These are phyloP conservation scores for Phycomyces nitens DNA, from an alignment of 192 early-diverging fungal species.

Conservation along the genomic window DNA sequence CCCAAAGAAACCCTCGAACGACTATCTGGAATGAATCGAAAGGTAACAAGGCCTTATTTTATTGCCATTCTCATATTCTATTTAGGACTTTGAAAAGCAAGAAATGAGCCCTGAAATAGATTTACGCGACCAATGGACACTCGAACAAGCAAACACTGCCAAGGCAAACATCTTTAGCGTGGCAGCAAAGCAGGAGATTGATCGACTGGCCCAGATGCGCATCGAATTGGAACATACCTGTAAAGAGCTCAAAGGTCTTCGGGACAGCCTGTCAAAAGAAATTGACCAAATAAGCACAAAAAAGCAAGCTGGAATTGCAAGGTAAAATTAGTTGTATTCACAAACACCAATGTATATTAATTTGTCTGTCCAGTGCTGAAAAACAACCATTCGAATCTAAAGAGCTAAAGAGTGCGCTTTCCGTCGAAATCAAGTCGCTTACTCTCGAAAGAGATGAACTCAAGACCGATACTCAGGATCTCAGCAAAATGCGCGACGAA, in stretches of 20 bases:
- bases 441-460: constrained; percentile 44
- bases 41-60: too few relatives aligned
- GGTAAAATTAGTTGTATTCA: constrained; percentile 13
- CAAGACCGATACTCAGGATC: constrained; percentile 39
- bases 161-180: constrained; percentile 4
- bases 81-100: constrained; percentile 25
- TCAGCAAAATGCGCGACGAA: constrained; percentile 45
- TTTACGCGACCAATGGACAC: constrained; percentile 26
- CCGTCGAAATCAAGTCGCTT: constrained; percentile 44
- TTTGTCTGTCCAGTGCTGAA: constrained; percentile 4
- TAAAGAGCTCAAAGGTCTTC: constrained; percentile 28
- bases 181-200: constrained; percentile 28
- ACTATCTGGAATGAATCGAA: constrained; percentile 41
- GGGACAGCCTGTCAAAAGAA: constrained; percentile 32
- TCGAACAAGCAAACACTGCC: constrained; percentile 10
- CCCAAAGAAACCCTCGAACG: constrained; percentile 29
- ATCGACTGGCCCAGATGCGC: constrained; percentile 16
- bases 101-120: constrained; percentile 22
- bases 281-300: constrained; percentile 32
- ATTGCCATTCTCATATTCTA: too few relatives aligned
- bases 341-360: not conserved
- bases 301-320: constrained; percentile 38
- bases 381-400: not conserved
- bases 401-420: constrained; percentile 34
- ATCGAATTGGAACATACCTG: constrained; percentile 31